phyloP scores from a whole-genome alignment of 495 filamentous ascomycete species.

The Beverwykella pulmonaria region DNA sequence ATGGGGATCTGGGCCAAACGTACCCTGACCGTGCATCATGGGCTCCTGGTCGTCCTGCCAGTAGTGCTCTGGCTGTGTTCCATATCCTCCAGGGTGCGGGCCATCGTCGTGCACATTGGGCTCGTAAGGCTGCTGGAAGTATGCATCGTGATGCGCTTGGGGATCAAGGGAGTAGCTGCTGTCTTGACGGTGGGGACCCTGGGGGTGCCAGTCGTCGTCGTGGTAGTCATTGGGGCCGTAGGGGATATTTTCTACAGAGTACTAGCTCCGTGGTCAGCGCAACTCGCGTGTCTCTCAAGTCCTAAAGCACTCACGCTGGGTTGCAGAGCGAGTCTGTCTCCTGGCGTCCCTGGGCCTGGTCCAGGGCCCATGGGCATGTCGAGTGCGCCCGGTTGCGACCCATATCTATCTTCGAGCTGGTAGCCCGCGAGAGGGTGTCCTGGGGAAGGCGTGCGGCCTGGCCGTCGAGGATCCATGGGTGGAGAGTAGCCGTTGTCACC shows the following conservation, averaged over 20 bases:
- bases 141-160: constrained; percentile 81
- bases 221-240: constrained; percentile 73
- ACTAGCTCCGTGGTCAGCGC: constrained; percentile 47
- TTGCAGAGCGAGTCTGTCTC: constrained; percentile 39
- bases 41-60: constrained; percentile 61
- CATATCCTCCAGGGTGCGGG: constrained; percentile 58
- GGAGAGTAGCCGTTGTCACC: constrained; percentile 33
- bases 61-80: constrained; percentile 51
- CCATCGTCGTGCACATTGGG: constrained; percentile 65
- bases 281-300: too few relatives aligned
- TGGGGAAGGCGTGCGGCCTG: constrained; percentile 38
- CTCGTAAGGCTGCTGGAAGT: constrained; percentile 81
- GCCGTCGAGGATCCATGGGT: constrained; percentile 37
- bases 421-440: constrained; percentile 37
- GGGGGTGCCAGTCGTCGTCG: constrained; percentile 50
- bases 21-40: constrained; percentile 60
- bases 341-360: constrained; percentile 34
- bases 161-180: constrained; percentile 77
- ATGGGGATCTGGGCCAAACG: constrained; percentile 61
- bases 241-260: constrained; percentile 80
- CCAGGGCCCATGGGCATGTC: constrained; percentile 44
- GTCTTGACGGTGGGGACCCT: constrained; percentile 51
- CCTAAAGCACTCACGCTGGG: constrained; percentile 34
- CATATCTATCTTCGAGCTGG: constrained; percentile 37
- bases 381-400: constrained; percentile 23